Evolutionary conservation across 2,329 filamentous ascomycete species (phyloP), one percentile per base, ranked within the genome.

Genomic region (Epicoccum sorghinum): DNA sequence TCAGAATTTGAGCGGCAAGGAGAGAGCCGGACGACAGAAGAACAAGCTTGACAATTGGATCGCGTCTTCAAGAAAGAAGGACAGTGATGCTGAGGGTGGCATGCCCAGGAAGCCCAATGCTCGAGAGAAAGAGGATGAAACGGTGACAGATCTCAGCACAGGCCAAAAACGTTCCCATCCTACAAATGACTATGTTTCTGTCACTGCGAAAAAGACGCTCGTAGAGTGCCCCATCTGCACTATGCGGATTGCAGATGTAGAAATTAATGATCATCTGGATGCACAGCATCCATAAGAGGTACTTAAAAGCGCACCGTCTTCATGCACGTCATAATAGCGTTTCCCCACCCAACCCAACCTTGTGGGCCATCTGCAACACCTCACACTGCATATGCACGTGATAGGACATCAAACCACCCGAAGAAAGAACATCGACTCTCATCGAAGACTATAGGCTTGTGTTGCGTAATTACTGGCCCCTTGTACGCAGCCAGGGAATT

Each of bases 31-130:
- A 4, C 59, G 65, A 52, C 77, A 79, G 63, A 79, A 74, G 58
- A 78, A 78, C 52, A 79, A 78, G 59, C 62, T 79, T 36, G 76
- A 79, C 54, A 49, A 45, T 6, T 79, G 77, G 76, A 53, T 78
- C n/a, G 69, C 62, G 9, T 52, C 68, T 6, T 59, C 61, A 18
- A 35, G 3, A n/a, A 48, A 54, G 8, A 55, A 54, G 32, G 60
- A 58, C 29, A 41, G 42, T 23, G 39, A 29, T 14, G 25, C 18
- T 30, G 58, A 65, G 35, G 62, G 53, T 52, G 53, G 60, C 46
- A 57, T 57, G 18, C 52, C 57, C 40, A 42, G 37, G 13, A 40
- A 25, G 18, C 45, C 52, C 2, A 53, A 50, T 29, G 51, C 55
- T 33, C 27, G 51, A 24, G 40, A 53, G 9, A 47, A 35, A 40